Conservation (phyloP, 371 early-diverging fungal species). For the Mortierella sp. region DNA sequence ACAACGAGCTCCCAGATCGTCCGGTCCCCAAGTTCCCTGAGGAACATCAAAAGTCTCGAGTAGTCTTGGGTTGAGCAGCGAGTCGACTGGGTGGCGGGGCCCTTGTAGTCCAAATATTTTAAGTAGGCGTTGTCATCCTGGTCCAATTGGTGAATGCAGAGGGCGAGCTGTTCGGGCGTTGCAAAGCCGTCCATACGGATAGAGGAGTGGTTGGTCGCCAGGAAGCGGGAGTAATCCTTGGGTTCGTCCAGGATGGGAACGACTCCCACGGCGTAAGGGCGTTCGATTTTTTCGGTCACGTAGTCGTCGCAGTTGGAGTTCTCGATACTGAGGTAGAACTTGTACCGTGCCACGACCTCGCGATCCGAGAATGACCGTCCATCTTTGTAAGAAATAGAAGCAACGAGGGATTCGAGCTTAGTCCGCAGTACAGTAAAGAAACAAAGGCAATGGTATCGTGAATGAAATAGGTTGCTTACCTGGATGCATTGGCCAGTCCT, state of each 20-base stretch:
- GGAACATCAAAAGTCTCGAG: constrained; percentile 18
- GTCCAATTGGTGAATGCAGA: constrained; percentile 23
- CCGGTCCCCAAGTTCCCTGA: constrained; percentile 19
- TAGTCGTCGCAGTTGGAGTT: constrained; percentile 55
- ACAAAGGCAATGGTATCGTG: neutral
- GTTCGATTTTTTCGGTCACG: constrained; percentile 43
- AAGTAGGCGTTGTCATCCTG: constrained; percentile 24
- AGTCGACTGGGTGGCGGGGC: neutral
- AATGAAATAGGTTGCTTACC: neutral
- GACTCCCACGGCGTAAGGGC: constrained; percentile 35
- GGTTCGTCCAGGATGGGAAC: constrained; percentile 57
- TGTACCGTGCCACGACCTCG: constrained; percentile 29
- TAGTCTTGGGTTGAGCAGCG: constrained; percentile 20
- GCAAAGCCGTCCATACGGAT: constrained; percentile 39
- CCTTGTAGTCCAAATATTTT: constrained; percentile 26
- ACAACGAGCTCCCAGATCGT: constrained; percentile 18
- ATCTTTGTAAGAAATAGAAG: neutral
- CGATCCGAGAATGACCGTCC: neutral
- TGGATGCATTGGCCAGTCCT: constrained; percentile 29
- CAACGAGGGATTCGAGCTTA: too few relatives aligned
- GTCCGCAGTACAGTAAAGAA: neutral
- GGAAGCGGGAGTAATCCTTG: constrained; percentile 42
- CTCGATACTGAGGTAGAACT: constrained; percentile 52
- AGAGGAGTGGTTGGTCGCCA: constrained; percentile 36
- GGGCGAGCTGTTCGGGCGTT: constrained; percentile 30